Evolutionary conservation across 345 rosid species (phyloP), one percentile per base, ranked within the genome.

Genomic region (Gossypium longicalyx): DNA sequence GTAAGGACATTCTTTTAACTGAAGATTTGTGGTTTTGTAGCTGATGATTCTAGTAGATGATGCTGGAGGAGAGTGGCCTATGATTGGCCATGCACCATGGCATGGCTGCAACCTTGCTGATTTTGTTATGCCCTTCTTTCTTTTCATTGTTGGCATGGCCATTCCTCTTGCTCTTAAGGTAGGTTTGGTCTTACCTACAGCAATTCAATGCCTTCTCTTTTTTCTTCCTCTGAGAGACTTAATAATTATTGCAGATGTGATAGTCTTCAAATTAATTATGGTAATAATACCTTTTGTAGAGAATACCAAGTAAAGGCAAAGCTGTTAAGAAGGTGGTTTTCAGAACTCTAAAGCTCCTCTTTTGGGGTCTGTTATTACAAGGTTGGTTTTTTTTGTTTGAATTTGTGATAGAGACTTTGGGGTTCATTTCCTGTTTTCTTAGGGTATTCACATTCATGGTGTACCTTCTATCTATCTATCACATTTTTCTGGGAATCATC

Each of bases 101-200:
- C 79, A 90, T 34, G 97, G 98, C 15, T 90, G 97, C 83, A 86
- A 94, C 79, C 85, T 94, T 38, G 98, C 97, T 20, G 98, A 94
- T 87, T 94, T 90, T 74, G 97, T 92, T 4, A 90, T 92, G 97
- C 98, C 98, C 13, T 94, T 94, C 87, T 94, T 94, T 58, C 77
- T 94, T 60, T 92, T 94, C 82, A 92, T 90, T 25, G 97, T 94
- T 16, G 98, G 98, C 12, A 87, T 92, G 87, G 89, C 98, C 82
- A 83, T 92, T 62, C 86, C 97, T 9, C 97, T 94, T 66, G 82
- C 98, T 81, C 78, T 94, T 4, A 94, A 91, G 93, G 98, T 93
- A 51, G 9, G 43, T 17, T 8, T 34, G 41, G 41, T 34, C 41
- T 34, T 34, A 34, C 41, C 41, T 4, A 34, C 41, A 34, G 41